Evolutionary conservation across 2,329 filamentous ascomycete genomes (phyloP), one percentile per base, ranked within the genome.

Genomic region (Fusarium verrucosum): DNA sequence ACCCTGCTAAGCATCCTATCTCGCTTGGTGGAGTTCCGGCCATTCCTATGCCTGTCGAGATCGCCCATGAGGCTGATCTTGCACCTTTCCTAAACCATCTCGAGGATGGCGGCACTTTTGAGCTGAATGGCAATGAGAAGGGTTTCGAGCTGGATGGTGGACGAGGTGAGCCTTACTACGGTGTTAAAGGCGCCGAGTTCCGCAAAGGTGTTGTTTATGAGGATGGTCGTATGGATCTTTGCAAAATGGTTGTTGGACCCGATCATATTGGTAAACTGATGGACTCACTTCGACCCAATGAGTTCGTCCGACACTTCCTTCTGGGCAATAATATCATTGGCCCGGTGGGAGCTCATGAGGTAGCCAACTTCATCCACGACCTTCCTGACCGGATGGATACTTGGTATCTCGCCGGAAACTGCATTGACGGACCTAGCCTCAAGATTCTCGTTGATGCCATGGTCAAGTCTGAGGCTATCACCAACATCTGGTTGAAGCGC

Each of bases 341-440:
- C 6, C 79, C 80, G 0, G 73, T 76, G 28, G 83, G 83, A 14
- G 82, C 81, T 4, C 71, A 73, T 35, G 78, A 77, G 35, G 81
- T 84, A 52, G 76, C 80, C 26, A 68, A 74, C 10, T 85, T 84
- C 68, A 73, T 83, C 42, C 60, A 74, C 13, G 77, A 81, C 19
- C 73, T 77, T 42, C 82, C 83, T 5, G 70, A 79, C 30, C 76
- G 79, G 7, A 83, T 85, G 69, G 78, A 84, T 50, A 85, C 83
- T 28, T 85, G 82, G 83, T 85, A 85, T 65, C 75, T 85, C 28
- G 82, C 82, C 6, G 83, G 83, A 7, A 85, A 85, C 65, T 83
- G 81, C 70, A 83, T 86, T 59, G 79, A 84, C 45, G 73, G 73
- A 4, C 50, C 71, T 4, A 73, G 77, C 54, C 78, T 85, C 69